phyloP scores from a whole-genome alignment of 2,329 filamentous ascomycete species.

The Alternaria gaisen region DNA sequence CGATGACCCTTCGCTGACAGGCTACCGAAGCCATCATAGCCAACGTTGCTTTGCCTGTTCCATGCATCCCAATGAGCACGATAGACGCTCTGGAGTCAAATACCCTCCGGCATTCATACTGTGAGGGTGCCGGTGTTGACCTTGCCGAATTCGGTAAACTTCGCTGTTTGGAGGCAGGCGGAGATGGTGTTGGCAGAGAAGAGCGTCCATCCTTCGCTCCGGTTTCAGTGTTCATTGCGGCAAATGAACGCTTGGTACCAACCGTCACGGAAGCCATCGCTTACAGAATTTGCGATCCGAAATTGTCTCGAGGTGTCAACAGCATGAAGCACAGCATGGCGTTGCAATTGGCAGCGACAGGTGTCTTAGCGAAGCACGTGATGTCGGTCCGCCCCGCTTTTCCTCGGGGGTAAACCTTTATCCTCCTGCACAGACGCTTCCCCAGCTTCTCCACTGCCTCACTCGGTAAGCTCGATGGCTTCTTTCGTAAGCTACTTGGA shows the following conservation, averaged over 20 bases:
- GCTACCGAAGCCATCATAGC: conserved; percentile 77
- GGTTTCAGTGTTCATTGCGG: conserved; percentile 33
- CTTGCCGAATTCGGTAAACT: conserved; percentile 26
- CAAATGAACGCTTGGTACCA: conserved; percentile 42
- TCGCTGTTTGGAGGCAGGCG: conserved; percentile 18
- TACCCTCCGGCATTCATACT: conserved; percentile 40
- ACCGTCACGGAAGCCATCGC: conserved; percentile 38
- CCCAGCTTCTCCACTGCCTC: conserved; percentile 16
- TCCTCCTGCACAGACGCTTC: conserved; percentile 12
- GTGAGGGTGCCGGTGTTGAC: conserved; percentile 34
- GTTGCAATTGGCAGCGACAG: conserved; percentile 7
- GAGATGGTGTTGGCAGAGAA: conserved; percentile 22
- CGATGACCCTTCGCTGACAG: conserved; percentile 72
- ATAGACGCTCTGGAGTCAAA: conserved; percentile 73
- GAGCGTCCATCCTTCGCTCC: conserved; percentile 20
- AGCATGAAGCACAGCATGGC: conserved; percentile 11
- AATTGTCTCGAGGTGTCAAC: conserved; percentile 10
- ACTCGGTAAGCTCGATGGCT: conserved; percentile 10
- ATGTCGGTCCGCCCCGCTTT: conserved; percentile 4
- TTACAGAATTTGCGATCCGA: conserved; percentile 2
- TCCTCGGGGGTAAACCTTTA: conserved; percentile 20
- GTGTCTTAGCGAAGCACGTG: conserved; percentile 20
- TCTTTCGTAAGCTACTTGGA: conserved; percentile 6
- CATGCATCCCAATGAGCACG: conserved; percentile 76
- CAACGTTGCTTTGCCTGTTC: conserved; percentile 77